These are phyloP conservation scores for Cystofilobasidium capitatum DNA, from an alignment of 768 basidiomycete genomes.

Conservation along the genomic window DNA sequence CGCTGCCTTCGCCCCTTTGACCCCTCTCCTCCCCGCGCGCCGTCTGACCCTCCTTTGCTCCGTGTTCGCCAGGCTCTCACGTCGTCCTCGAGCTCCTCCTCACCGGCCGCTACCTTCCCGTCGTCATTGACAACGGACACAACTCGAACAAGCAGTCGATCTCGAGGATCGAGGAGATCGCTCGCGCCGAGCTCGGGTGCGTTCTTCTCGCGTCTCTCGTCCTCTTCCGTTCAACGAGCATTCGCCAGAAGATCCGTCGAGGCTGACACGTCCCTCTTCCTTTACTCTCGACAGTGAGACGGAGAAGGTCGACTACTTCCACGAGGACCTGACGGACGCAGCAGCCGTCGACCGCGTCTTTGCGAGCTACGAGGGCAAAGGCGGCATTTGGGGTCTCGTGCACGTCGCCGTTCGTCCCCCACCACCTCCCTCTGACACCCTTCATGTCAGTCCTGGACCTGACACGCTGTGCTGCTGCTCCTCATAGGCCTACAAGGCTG, in stretches of 20 bases:
- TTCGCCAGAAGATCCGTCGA: no score
- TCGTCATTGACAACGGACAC: constrained; percentile 89
- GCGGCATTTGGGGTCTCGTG: constrained; percentile 91
- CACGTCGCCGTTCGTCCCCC: constrained; percentile 71
- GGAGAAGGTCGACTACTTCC: constrained; percentile 25
- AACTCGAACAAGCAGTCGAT: constrained; percentile 76
- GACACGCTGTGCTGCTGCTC: background rate
- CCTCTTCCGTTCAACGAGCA: no score
- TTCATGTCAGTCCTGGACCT: background rate
- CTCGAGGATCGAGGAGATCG: constrained; percentile 66
- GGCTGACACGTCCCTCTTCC: no score
- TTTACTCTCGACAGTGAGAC: background rate
- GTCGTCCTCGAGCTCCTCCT: constrained; percentile 77
- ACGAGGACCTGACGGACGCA: constrained; percentile 64
- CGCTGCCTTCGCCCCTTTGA: background rate
- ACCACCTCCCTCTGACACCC: background rate
- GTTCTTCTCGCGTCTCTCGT: constrained; percentile 19
- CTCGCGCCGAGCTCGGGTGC: constrained; percentile 54
- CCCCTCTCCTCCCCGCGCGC: background rate
- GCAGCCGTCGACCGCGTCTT: constrained; percentile 70
- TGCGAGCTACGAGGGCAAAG: constrained; percentile 63
- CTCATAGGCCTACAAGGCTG: constrained; percentile 82
- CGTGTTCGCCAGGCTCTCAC: constrained; percentile 62
- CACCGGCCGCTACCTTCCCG: constrained; percentile 80
- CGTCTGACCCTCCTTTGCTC: background rate